A percentile compares a stretch with the other conserved stretches of the same genome.
Evolutionary conservation across 345 rosid genomes (phyloP).

Genomic region (Dipteronia dyeriana): DNA sequence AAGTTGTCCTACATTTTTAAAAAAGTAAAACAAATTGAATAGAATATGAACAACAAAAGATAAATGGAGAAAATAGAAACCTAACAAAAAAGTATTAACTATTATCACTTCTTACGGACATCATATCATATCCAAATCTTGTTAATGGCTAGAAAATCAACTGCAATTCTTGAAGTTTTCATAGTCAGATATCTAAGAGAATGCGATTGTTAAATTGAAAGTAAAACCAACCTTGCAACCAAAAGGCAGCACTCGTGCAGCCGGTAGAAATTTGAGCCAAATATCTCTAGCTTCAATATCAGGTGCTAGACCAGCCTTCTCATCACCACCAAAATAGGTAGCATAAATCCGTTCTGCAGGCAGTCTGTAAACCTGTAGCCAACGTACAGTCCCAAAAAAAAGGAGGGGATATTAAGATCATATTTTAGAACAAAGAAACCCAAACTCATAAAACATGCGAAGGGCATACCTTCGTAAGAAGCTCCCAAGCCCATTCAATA

Average conservation of each 20-base stretch:
- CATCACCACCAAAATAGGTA: slow-evolving; percentile 98
- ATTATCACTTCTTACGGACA: not conserved
- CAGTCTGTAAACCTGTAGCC: slow-evolving; percentile 64
- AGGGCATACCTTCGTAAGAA: slow-evolving; percentile 61
- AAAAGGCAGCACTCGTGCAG: slow-evolving; percentile 78
- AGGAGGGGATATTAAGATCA: not conserved
- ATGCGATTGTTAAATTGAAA: not conserved
- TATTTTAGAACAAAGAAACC: not conserved
- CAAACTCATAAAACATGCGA: not conserved
- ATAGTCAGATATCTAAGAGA: not conserved
- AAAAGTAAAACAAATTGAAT: slow-evolving; percentile 16
- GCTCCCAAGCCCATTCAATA: slow-evolving; percentile 98
- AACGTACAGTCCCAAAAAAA: not conserved
- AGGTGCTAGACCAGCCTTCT: slow-evolving; percentile 79
- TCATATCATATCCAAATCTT: not conserved
- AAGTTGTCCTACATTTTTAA: slow-evolving; percentile 69
- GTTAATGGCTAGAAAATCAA: not conserved
- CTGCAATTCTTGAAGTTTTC: not conserved
- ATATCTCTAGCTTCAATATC: slow-evolving; percentile 84
- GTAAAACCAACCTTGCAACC: slow-evolving; percentile 75
- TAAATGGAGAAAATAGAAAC: not conserved
- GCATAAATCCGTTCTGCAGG: slow-evolving; percentile 86
- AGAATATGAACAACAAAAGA: not conserved
- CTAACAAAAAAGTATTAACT: not conserved
- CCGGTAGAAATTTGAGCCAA: slow-evolving; percentile 84